These are phyloP conservation scores for Paxillus involutus DNA, from an alignment of 768 basidiomycete genomes.

Conservation along the genomic window DNA sequence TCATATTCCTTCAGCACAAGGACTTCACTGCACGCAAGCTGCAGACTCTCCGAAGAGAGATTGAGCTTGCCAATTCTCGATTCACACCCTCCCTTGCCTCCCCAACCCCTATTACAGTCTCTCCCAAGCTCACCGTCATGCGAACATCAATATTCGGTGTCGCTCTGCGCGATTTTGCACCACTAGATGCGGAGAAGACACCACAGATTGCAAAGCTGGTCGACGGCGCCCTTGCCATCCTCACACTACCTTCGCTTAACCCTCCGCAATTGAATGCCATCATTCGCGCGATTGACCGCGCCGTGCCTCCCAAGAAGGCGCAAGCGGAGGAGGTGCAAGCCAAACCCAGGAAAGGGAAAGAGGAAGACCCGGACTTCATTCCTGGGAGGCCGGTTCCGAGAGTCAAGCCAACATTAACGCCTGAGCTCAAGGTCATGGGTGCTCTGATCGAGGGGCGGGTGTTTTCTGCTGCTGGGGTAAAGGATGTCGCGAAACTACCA, in stretches of 20 bases:
- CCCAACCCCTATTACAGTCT: constrained; percentile 32
- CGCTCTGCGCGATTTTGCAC: constrained; percentile 60
- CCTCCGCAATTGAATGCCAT: constrained; percentile 72
- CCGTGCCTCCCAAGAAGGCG: constrained; percentile 57
- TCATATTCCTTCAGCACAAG: constrained; percentile 78
- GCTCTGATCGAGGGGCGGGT: constrained; percentile 78
- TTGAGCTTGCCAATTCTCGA: constrained; percentile 54
- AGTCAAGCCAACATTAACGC: constrained; percentile 51
- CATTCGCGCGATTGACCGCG: constrained; percentile 64
- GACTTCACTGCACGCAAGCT: constrained; percentile 72
- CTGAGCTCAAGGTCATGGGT: constrained; percentile 73
- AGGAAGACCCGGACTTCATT: constrained; percentile 58
- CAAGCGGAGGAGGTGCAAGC: constrained; percentile 53
- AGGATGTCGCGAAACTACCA: constrained; percentile 71
- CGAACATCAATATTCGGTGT: constrained; percentile 81
- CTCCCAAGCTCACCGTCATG: constrained; percentile 65
- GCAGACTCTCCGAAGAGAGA: constrained; percentile 66
- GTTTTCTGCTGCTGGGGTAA: constrained; percentile 58
- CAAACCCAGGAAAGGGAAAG: constrained; percentile 50
- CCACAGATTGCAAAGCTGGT: constrained; percentile 55
- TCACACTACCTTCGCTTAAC: constrained; percentile 64
- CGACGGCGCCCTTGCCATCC: constrained; percentile 61
- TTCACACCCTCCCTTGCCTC: constrained; percentile 28
- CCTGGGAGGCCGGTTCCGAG: constrained; percentile 72
- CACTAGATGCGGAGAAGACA: constrained; percentile 48